These are phyloP conservation scores for Diaporthe nobilis DNA, from an alignment of 2,329 filamentous ascomycete genomes.

Conservation along the genomic window DNA sequence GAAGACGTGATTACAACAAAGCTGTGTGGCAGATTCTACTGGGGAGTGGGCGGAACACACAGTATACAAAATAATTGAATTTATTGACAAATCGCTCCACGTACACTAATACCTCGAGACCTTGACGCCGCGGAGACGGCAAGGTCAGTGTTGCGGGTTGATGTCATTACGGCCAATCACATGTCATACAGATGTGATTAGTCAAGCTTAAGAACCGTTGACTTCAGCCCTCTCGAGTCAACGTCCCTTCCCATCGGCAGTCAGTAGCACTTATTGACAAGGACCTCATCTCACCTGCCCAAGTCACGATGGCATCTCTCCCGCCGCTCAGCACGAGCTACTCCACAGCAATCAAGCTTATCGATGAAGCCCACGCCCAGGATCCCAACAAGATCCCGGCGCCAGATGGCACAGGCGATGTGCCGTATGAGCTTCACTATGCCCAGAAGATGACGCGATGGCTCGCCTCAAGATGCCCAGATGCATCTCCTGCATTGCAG, in stretches of 20 bases:
- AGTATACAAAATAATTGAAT: neutral
- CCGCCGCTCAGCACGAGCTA: slow-evolving; percentile 57
- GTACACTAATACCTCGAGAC: neutral
- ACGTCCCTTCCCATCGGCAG: neutral
- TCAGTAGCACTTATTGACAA: neutral
- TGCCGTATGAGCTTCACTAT: slow-evolving; percentile 87
- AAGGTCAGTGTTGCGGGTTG: neutral
- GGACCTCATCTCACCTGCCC: neutral
- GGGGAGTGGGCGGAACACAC: neutral
- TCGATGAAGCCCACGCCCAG: slow-evolving; percentile 79
- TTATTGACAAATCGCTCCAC: neutral
- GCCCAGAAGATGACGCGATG: slow-evolving; percentile 84
- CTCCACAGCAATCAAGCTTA: slow-evolving; percentile 71
- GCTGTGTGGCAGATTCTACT: too few species aligned
- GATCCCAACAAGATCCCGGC: slow-evolving; percentile 73
- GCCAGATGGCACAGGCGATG: slow-evolving; percentile 53
- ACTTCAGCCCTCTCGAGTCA: slow-evolving; percentile 13
- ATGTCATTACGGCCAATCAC: slow-evolving; percentile 28
- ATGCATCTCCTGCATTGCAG: slow-evolving; percentile 76
- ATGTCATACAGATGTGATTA: slow-evolving; percentile 32
- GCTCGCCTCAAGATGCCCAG: slow-evolving; percentile 72
- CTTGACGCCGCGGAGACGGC: neutral
- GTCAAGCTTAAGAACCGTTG: neutral
- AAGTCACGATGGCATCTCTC: slow-evolving; percentile 45
- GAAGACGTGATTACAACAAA: too few species aligned